Evolutionary conservation across 2,329 filamentous ascomycete species (phyloP), one percentile per base, ranked within the genome.

Genomic region (Cercospora sp.): DNA sequence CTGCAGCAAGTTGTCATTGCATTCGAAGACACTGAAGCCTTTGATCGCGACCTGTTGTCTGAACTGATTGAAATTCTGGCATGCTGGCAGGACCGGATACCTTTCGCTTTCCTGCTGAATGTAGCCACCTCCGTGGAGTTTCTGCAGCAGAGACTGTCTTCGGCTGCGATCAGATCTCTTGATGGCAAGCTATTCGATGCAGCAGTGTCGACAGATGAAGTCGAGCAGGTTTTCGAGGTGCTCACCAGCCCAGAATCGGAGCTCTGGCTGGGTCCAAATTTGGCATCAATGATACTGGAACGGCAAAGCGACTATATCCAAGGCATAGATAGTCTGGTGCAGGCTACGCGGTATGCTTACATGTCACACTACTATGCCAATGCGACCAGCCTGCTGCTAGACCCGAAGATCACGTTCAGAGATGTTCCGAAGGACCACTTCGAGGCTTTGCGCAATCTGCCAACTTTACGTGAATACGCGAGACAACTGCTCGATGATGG

Each of bases 341-440:
- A 87, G 68, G 62, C 64, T 6, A 75, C 69, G 18, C 77, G 92
- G 86, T 95, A 94, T 79, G 88, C 90, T 0, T 93, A 93, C 76
- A 94, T 96, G 91, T 92, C 90, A 66, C 91, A 93, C 77, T 94
- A 92, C 75, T 94, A 92, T 73, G 90, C 90, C 45, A 94, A 93
- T 72, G 87, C 90, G 0, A 81, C 93, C 3, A 92, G 89, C 69
- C 78, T 92, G 3, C 83, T 94, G 36, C 78, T 89, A 9, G 80
- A 80, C 13, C 65, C 81, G 1, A 71, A 72, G 12, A 58, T 82
- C 5, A 53, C 74, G 5, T 72, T 76, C 48, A 67, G 76, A 8
- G 72, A 81, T 3, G 70, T 92, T 0, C 84, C 90, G 61, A 74
- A 80, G 1, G 86, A 90, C 68, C 89, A 92, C 71, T 78, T 90